Evolutionary conservation across 805 yeast genomes (phyloP).

Genomic region (Candida odintsovae): DNA sequence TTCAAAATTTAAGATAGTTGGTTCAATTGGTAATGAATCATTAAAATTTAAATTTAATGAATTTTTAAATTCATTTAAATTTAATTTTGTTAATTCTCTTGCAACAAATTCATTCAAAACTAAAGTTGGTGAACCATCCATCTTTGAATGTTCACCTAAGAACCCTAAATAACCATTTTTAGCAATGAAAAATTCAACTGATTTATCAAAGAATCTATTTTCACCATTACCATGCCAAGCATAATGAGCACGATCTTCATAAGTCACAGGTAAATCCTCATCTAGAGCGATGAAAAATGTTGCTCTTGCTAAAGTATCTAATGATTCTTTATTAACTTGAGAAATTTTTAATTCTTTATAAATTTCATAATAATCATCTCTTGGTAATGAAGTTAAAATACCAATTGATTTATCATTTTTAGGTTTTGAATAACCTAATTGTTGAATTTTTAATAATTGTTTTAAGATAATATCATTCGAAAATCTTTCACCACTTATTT

Average conservation of each 20-base stretch:
- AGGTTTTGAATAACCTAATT: slow-evolving; percentile 24
- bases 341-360: slow-evolving; percentile 52
- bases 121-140: slow-evolving; percentile 97
- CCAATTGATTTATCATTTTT: slow-evolving; percentile 45
- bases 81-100: slow-evolving; percentile 45
- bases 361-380: slow-evolving; percentile 72
- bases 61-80: slow-evolving; percentile 26
- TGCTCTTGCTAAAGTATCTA: slow-evolving; percentile 67
- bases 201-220: slow-evolving; percentile 90
- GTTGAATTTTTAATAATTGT: slow-evolving; percentile 53
- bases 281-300: slow-evolving; percentile 83
- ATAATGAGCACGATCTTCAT: slow-evolving; percentile 77
- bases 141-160: slow-evolving; percentile 92
- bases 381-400: slow-evolving; percentile 71
- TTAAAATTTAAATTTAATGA: slow-evolving; percentile 10
- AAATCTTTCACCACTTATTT: slow-evolving; percentile 34
- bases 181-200: slow-evolving; percentile 75
- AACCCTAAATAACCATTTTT: slow-evolving; percentile 88
- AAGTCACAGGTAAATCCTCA: slow-evolving; percentile 60
- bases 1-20: slow-evolving; percentile 46
- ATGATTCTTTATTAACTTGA: slow-evolving; percentile 54
- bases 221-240: slow-evolving; percentile 95
- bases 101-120: slow-evolving; percentile 75
- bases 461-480: slow-evolving; percentile 44
- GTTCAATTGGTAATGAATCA: slow-evolving; percentile 1